Conservation (phyloP, 2,329 filamentous ascomycete species). For the Penicillium paneum region DNA sequence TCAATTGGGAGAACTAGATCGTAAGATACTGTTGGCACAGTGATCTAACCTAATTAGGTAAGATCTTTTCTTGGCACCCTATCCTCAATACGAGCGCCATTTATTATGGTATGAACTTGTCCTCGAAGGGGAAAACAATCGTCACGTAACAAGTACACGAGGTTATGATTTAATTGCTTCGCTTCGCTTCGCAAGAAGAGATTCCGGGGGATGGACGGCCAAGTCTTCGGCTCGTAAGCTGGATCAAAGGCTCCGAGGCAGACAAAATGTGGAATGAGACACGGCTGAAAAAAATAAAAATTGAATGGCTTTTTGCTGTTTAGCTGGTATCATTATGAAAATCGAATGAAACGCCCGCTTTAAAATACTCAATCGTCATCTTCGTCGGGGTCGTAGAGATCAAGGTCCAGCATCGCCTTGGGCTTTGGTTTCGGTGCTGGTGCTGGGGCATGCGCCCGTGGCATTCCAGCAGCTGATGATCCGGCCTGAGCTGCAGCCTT, state of each 20-base stretch:
- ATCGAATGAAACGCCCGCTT: constrained; percentile 7
- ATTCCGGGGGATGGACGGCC: constrained; percentile 54
- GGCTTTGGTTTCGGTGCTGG: constrained; percentile 36
- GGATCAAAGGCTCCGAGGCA: neutral
- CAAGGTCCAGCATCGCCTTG: constrained; percentile 43
- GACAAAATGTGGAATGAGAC: neutral
- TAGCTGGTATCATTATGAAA: constrained; percentile 20
- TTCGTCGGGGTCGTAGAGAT: constrained; percentile 46
- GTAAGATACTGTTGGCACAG: too few relatives aligned
- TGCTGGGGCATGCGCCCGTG: constrained; percentile 12
- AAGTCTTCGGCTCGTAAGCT: constrained; percentile 54
- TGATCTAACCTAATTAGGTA: too few relatives aligned
- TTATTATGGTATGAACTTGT: too few relatives aligned
- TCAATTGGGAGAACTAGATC: too few relatives aligned
- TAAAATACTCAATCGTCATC: constrained; percentile 37
- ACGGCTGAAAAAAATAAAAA: neutral
- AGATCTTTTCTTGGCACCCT: too few relatives aligned
- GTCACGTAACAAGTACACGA: too few relatives aligned
- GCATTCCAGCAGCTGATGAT: constrained; percentile 19
- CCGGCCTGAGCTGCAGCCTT: constrained; percentile 34
- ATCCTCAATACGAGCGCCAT: too few relatives aligned
- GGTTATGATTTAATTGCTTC: too few relatives aligned
- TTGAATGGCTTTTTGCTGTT: neutral
- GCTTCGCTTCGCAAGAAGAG: constrained; percentile 35
- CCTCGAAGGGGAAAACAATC: too few relatives aligned